Evolutionary conservation across 305 asterid species (phyloP).

Genomic region (Fraxinus ornus): DNA sequence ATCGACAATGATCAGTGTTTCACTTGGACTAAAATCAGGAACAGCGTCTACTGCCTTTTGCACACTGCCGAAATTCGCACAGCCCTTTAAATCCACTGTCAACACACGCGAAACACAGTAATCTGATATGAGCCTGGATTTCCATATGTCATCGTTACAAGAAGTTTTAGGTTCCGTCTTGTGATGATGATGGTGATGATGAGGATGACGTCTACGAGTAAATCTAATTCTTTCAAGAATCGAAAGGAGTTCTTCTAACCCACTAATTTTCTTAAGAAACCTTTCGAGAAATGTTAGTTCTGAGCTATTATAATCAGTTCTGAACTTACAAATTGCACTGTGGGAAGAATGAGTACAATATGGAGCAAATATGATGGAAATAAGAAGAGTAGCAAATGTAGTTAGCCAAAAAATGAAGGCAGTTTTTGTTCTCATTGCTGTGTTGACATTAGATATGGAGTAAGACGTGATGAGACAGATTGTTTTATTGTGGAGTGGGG

Average conservation of each 20-base stretch:
- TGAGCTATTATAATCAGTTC: background rate
- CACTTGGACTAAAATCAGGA: conserved; percentile 52
- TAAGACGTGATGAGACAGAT: conserved; percentile 6
- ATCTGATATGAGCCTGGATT: conserved; percentile 41
- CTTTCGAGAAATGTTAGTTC: conserved; percentile 25
- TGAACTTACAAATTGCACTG: background rate
- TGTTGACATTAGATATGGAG: conserved; percentile 14
- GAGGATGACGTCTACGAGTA: conserved; percentile 23
- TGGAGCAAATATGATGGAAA: conserved; percentile 41
- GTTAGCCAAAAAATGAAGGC: conserved; percentile 49
- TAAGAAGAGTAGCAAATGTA: conserved; percentile 40
- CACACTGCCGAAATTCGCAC: conserved; percentile 66
- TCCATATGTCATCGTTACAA: conserved; percentile 46
- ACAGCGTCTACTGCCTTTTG: conserved; percentile 72
- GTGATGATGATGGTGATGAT: conserved; percentile 23
- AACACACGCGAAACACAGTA: conserved; percentile 48
- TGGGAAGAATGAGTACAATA: conserved; percentile 26
- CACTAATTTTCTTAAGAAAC: conserved; percentile 25
- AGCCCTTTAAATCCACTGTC: conserved; percentile 65
- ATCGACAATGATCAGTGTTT: conserved; percentile 55
- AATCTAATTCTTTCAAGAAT: conserved; percentile 11
- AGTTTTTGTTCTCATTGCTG: conserved; percentile 43
- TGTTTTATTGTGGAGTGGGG: conserved; percentile 26
- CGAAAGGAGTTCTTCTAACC: conserved; percentile 29
- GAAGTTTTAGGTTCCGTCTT: conserved; percentile 14